Percentiles rank a stretch among this genome's conserved stretches.
Evolutionary conservation across 78 protist genomes (phyloP).

Genomic region (Dictyostelium firmibasis): DNA sequence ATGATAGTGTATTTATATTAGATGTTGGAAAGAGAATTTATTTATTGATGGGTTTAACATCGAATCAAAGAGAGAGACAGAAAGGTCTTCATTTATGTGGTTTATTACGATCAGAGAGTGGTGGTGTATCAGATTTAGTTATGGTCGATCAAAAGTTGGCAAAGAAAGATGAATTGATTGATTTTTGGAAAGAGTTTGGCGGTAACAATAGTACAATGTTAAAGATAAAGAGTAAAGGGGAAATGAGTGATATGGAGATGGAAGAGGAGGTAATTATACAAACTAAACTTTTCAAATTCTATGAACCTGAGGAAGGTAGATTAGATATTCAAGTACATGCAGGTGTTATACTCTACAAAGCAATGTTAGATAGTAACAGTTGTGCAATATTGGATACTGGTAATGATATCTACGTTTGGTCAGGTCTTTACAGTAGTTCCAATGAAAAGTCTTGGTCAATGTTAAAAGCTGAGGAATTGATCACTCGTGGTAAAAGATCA

Average conservation of each 20-base stretch:
- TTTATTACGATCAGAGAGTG: background rate
- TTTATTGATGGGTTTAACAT: slow-evolving; percentile 28
- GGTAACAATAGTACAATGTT: background rate
- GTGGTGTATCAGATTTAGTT: background rate
- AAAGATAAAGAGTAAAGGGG: background rate
- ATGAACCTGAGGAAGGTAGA: slow-evolving; percentile 26
- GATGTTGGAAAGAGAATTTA: slow-evolving; percentile 32
- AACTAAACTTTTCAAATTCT: slow-evolving; percentile 22
- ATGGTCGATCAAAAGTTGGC: background rate
- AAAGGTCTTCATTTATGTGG: slow-evolving; percentile 44
- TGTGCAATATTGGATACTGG: slow-evolving; percentile 71
- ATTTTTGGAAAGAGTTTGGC: slow-evolving; percentile 56
- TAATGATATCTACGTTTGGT: slow-evolving; percentile 76
- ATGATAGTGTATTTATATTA: slow-evolving; percentile 39
- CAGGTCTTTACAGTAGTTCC: slow-evolving; percentile 33
- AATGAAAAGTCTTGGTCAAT: slow-evolving; percentile 81
- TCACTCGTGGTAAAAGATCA: background rate
- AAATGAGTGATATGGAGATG: background rate
- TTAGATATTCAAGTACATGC: slow-evolving; percentile 53
- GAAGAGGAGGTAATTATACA: background rate
- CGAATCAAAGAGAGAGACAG: slow-evolving; percentile 6
- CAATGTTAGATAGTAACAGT: slow-evolving; percentile 56
- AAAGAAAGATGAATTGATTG: slow-evolving; percentile 6
- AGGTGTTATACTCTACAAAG: background rate
- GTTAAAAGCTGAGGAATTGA: slow-evolving; percentile 84